Base-by-base conservation (phyloP, 108 stramenopile species). In the Cyclotella kingstonii region DNA sequence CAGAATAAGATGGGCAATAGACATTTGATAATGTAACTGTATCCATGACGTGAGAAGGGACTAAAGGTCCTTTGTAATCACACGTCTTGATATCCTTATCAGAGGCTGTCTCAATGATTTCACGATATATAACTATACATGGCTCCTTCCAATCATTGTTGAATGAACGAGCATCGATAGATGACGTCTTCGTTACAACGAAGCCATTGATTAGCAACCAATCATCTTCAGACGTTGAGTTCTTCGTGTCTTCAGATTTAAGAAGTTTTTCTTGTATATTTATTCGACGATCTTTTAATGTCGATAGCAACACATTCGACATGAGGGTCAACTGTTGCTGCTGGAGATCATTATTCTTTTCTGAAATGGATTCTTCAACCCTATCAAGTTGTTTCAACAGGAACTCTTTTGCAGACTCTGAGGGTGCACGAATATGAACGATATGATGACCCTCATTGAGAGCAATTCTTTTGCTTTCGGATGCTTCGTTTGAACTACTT, bases 181-280 rank as follows among this genome's bases (percentile, higher is more conserved):
- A 62, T 7, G 68, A 35, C 4, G 81, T 76, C 10, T 80, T 60
- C 0, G 75, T 54, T 3, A 89, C 86, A 34, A 80, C 64, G 52
- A 85, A 91, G 17, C 91, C 87, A 70, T 95, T 95, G 59, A 83
- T 71, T 6, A 89, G 75, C 48, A 92, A 25, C 94, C 94, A 95
- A 14, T 76, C 68, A 39, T 63, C 66, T 18, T 35, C 52, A 28
- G 63, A 38, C 19, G 33, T 46, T 18, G 48, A 54, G 11, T 48
- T 42, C 40, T 35, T 25, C 8, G 17, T 26, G 19, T 42, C 42
- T 12, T 65, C 43, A 1, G 54, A 2, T 18, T 51, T 50, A 15
- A 39, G 19, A 12, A 65, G 62, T 51, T 81, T 57, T 26, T 81
- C 63, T 61, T 44, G 25, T n/a, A 78, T 19, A 29, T 69, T 23